These are phyloP conservation scores for Russula compacta DNA, from an alignment of 768 basidiomycete genomes.

Conservation along the genomic window DNA sequence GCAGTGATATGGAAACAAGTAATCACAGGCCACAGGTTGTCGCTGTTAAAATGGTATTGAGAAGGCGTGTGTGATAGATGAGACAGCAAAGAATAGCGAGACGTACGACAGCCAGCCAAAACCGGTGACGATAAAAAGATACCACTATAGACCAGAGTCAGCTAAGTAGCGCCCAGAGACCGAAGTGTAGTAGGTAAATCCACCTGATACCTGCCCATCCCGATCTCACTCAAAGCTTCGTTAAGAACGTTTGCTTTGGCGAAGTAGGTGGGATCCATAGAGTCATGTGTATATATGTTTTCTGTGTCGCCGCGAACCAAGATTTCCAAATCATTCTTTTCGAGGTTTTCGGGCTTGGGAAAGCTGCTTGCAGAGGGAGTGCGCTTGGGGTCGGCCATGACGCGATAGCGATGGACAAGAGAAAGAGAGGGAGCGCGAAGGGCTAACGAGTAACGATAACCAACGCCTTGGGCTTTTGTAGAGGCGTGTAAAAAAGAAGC, in stretches of 20 bases:
- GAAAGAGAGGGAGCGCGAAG: neutral
- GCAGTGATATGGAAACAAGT: neutral
- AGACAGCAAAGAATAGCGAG: neutral
- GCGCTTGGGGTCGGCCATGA: slow-evolving; percentile 4
- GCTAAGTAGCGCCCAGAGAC: neutral
- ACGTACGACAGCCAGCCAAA: slow-evolving; percentile 72
- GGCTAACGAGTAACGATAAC: no score
- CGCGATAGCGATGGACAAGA: no score
- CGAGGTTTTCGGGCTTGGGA: neutral
- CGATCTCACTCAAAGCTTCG: slow-evolving; percentile 41
- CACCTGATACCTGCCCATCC: slow-evolving; percentile 51
- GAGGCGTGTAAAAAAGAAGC: no score
- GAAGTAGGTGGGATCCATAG: slow-evolving; percentile 37
- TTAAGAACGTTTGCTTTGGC: slow-evolving; percentile 42
- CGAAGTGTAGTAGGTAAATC: neutral
- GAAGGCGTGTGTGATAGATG: neutral
- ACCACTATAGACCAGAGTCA: slow-evolving; percentile 34
- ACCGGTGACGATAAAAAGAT: slow-evolving; percentile 54
- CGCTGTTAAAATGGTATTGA: slow-evolving; percentile 32
- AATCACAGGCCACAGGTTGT: slow-evolving; percentile 64
- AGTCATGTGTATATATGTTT: slow-evolving; percentile 2
- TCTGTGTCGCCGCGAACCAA: neutral
- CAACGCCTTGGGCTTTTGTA: neutral
- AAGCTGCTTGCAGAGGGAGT: neutral
- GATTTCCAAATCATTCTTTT: neutral